Evolutionary conservation across 208 protist genomes (phyloP).

Genomic region (Trypanosoma vivax): DNA sequence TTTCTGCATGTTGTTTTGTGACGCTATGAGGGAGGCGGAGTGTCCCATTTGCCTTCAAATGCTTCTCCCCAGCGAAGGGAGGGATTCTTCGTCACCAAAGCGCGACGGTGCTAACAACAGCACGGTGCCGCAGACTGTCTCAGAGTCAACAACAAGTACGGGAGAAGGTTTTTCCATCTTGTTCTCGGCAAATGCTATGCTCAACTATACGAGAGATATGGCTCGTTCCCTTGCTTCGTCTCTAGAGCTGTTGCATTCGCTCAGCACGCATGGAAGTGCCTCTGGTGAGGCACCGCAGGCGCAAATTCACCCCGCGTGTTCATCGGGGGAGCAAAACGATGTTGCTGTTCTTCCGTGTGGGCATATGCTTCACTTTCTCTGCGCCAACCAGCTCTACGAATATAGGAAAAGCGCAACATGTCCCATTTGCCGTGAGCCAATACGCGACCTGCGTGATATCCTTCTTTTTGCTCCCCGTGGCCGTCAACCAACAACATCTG

Average conservation of each 20-base stretch:
- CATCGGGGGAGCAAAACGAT: background rate
- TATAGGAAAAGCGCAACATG: slow-evolving; percentile 33
- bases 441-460: slow-evolving; percentile 26
- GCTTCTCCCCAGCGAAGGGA: slow-evolving; percentile 12
- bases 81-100: background rate
- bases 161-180: no score
- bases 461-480: slow-evolving; percentile 39
- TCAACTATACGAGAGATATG: no score
- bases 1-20: no score
- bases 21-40: slow-evolving; percentile 44
- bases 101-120: background rate
- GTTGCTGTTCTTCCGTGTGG: slow-evolving; percentile 46
- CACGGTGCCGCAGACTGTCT: no score
- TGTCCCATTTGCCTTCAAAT: slow-evolving; percentile 78
- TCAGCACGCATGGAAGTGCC: no score
- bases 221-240: no score
- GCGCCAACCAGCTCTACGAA: slow-evolving; percentile 62
- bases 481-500: slow-evolving; percentile 19
- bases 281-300: background rate
- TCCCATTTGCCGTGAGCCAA: slow-evolving; percentile 58
- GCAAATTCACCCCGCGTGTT: background rate
- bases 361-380: slow-evolving; percentile 69
- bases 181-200: no score
- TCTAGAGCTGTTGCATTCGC: no score
- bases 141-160: no score